These are phyloP conservation scores for Ilyonectria destructans DNA, from an alignment of 2,329 filamentous ascomycete species.

Conservation along the genomic window DNA sequence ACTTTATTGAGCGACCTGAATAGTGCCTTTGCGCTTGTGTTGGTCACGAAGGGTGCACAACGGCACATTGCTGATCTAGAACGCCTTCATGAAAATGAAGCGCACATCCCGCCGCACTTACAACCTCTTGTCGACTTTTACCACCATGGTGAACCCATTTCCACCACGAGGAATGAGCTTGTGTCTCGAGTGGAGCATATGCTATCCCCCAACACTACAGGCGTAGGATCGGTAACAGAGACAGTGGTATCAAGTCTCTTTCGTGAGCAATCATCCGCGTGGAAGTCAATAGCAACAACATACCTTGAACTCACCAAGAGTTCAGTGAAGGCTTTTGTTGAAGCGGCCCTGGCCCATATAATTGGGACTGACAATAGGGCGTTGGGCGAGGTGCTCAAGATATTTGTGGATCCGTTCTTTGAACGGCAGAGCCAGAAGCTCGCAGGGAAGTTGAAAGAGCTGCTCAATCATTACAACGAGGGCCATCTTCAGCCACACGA, in stretches of 20 bases:
- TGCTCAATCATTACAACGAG: conserved; percentile 8
- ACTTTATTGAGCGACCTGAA: conserved; percentile 17
- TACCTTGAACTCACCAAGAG: conserved; percentile 19
- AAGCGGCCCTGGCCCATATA: conserved; percentile 9
- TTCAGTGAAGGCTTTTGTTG: conserved; percentile 13
- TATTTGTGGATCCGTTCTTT: conserved; percentile 24
- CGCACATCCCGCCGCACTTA: neutral
- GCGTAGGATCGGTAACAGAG: neutral
- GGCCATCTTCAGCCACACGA: conserved; percentile 17
- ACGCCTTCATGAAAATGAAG: neutral
- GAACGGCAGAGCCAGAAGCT: conserved; percentile 3
- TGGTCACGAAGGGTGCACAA: conserved; percentile 13
- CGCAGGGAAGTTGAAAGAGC: conserved; percentile 14
- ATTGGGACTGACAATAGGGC: conserved; percentile 14
- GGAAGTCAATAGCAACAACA: conserved; percentile 20
- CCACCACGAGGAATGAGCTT: neutral
- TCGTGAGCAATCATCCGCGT: conserved; percentile 19
- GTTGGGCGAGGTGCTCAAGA: neutral
- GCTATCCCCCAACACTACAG: conserved; percentile 1
- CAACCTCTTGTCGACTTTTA: conserved; percentile 5
- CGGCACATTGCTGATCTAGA: neutral
- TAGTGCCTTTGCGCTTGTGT: conserved; percentile 14
- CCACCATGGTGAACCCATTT: neutral
- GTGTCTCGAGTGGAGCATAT: conserved; percentile 7
- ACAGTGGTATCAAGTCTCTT: conserved; percentile 16